These are phyloP conservation scores for Aspergillus quadrilineatus DNA, from an alignment of 2,329 filamentous ascomycete species.

Conservation along the genomic window DNA sequence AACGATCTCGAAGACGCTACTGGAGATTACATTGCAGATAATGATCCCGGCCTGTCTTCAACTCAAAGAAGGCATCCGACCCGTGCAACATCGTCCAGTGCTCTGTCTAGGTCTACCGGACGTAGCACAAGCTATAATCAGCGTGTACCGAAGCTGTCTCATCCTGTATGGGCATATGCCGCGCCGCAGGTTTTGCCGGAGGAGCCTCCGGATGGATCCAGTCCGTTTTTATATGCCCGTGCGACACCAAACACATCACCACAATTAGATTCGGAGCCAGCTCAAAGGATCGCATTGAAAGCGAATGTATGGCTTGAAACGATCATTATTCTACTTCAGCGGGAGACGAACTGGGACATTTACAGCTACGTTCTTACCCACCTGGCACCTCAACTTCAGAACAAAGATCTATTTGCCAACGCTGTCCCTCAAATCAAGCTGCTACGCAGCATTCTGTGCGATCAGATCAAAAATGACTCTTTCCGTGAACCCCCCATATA, in stretches of 20 bases:
- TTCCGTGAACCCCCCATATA: slow-evolving; percentile 78
- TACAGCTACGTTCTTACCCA: slow-evolving; percentile 89
- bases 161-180: slow-evolving; percentile 59
- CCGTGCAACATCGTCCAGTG: slow-evolving; percentile 31
- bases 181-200: slow-evolving; percentile 55
- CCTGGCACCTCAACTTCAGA: slow-evolving; percentile 81
- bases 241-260: slow-evolving; percentile 37
- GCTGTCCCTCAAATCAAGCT: slow-evolving; percentile 73
- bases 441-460: slow-evolving; percentile 73
- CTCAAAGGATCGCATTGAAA: slow-evolving; percentile 53
- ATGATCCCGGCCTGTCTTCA: slow-evolving; percentile 35
- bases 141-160: slow-evolving; percentile 37
- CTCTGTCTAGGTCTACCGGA: slow-evolving; percentile 32
- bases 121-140: slow-evolving; percentile 35
- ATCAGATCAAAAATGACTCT: slow-evolving; percentile 73
- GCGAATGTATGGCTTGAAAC: slow-evolving; percentile 73
- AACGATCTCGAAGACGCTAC: slow-evolving; percentile 45
- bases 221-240: slow-evolving; percentile 53
- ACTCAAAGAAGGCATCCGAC: slow-evolving; percentile 30
- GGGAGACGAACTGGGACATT: slow-evolving; percentile 81
- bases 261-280: slow-evolving; percentile 24
- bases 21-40: slow-evolving; percentile 35
- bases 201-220: slow-evolving; percentile 50
- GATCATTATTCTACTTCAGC: slow-evolving; percentile 70
- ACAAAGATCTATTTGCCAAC: slow-evolving; percentile 78